These are phyloP conservation scores for Vachellia collinsii DNA, from an alignment of 306 rosid species.

Conservation along the genomic window DNA sequence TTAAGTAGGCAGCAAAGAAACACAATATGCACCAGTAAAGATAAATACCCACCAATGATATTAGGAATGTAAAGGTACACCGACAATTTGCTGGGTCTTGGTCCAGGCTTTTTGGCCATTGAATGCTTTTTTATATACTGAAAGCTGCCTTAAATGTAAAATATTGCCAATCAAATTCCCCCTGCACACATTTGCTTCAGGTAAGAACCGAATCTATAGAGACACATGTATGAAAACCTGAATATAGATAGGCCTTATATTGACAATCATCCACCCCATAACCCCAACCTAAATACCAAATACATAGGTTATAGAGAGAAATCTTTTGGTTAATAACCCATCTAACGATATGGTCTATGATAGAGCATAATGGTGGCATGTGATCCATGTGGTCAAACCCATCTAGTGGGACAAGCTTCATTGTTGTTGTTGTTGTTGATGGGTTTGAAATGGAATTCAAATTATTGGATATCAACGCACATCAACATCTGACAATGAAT, in stretches of 20 bases:
- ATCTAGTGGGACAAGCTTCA: too few species aligned
- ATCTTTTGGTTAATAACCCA: too few species aligned
- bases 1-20: conserved; percentile 29
- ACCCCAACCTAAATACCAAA: not conserved
- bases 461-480: not conserved
- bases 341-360: too few species aligned
- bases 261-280: conserved; percentile 18
- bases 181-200: conserved; percentile 45
- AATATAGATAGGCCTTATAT: conserved; percentile 9
- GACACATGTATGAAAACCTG: not conserved
- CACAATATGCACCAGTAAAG: conserved; percentile 27
- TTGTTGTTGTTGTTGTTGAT: too few species aligned
- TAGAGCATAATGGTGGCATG: too few species aligned
- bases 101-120: conserved; percentile 71
- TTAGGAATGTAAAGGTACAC: conserved; percentile 92
- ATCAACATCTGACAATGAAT: conserved; percentile 16
- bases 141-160: conserved; percentile 42
- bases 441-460: not conserved
- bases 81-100: conserved; percentile 61
- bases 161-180: conserved; percentile 33
- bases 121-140: conserved; percentile 44
- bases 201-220: conserved; percentile 39
- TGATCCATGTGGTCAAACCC: too few species aligned
- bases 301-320: not conserved
- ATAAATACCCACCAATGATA: conserved; percentile 76